Percentiles rank a stretch among this genome's conserved stretches.
Evolutionary conservation across 1,284 basidiomycete species (phyloP).

Genomic region (Exobasidium cylindrosporum): DNA sequence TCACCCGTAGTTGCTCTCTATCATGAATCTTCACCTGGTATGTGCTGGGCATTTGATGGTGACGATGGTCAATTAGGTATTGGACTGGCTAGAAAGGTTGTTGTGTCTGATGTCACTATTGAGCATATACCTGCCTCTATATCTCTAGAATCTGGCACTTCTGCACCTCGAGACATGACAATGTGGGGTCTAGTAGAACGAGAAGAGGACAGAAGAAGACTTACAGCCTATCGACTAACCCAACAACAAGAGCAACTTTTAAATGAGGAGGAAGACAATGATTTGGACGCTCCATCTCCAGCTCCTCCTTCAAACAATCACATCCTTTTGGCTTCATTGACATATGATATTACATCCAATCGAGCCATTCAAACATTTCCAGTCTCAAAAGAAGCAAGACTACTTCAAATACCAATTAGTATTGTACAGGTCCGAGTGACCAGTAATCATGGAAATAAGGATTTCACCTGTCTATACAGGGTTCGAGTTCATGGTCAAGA

Average conservation of each 20-base stretch:
- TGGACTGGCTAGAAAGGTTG: conserved; percentile 67
- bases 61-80: conserved; percentile 76
- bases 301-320: conserved; percentile 64
- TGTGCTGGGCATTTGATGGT: conserved; percentile 90
- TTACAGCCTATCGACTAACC: conserved; percentile 38
- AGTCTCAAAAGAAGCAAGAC: conserved; percentile 66
- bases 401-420: conserved; percentile 73
- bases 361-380: conserved; percentile 80
- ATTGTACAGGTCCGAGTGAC: conserved; percentile 73
- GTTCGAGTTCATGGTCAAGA: conserved; percentile 62
- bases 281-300: conserved; percentile 16
- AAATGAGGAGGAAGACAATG: conserved; percentile 33
- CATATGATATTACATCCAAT: conserved; percentile 67
- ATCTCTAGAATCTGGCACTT: conserved; percentile 68
- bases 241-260: conserved; percentile 55
- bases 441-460: conserved; percentile 79
- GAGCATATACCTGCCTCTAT: conserved; percentile 81
- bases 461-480: conserved; percentile 86
- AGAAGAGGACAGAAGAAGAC: conserved; percentile 65
- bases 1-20: conserved; percentile 76
- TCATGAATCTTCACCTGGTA: conserved; percentile 73
- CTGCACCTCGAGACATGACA: conserved; percentile 80
- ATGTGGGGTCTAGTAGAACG: conserved; percentile 69
- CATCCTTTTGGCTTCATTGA: conserved; percentile 72
- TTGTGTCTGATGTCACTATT: conserved; percentile 74